Evolutionary conservation across 176 grass and related monocot species (phyloP), one percentile per base, ranked within the genome.

Genomic region (Coix lacrymajobi): DNA sequence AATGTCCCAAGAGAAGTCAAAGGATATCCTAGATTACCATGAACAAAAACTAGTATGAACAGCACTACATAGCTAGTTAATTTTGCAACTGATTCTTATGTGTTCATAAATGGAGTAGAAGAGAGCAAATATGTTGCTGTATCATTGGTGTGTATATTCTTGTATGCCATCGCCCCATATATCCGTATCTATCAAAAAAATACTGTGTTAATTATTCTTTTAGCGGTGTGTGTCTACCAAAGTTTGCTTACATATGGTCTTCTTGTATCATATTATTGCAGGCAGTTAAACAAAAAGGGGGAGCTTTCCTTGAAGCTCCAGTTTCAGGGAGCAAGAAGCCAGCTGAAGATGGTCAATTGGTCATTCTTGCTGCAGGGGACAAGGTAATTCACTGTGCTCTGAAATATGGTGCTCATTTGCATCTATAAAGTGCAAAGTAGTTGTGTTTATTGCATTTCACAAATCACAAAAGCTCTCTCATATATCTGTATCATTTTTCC

Each of bases 271-370:
- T 83, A 84, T 85, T 83, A 78, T 78, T 49, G 13, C 79, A 96
- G 96, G 91, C 83, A 88, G 25, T 99, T 80, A 88, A 85, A 44
- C 73, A 81, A 62, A 99, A 93, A 67, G 96, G 91, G 2, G 96
- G 96, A 56, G 85, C 75, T 80, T 96, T 99, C 71, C 68, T 99
- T 71, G 96, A 99, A 92, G 96, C 91, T 85, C 93, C 93, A 66
- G 96, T 99, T 83, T 99, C 96, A 73, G 96, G 96, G 71, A 99
- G 96, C 85, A 99, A 99, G 74, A 96, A 99, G 66, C 96, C 93
- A 64, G 96, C 96, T 61, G 96, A 99, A 99, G 96, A 99, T 85
- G 96, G 96, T 39, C 96, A 99, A 39, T 89, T 99, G 62, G 89
- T 99, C 66, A 99, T 99, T 93, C 91, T 99, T 88, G 88, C 93